phyloP scores from a whole-genome alignment of 306 rosid genomes.

The Hippophae tibetana region DNA sequence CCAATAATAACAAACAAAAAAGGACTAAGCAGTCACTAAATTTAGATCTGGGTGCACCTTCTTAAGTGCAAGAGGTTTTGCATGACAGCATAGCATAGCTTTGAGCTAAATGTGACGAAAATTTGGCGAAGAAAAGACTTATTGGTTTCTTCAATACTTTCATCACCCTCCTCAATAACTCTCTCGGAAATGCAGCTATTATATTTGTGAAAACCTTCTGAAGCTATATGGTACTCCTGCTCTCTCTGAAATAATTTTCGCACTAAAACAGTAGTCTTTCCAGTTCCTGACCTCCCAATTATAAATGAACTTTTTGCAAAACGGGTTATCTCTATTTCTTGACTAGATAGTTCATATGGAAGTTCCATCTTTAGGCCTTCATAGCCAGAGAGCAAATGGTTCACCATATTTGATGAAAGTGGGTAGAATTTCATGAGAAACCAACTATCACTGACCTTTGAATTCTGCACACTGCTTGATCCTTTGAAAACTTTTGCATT shows the following conservation, averaged over 20 bases:
- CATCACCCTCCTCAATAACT: slow-evolving; percentile 13
- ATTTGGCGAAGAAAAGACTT: slow-evolving; percentile 38
- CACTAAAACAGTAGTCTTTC: slow-evolving; percentile 53
- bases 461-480: slow-evolving; percentile 6
- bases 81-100: slow-evolving; percentile 50
- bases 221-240: slow-evolving; percentile 19
- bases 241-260: slow-evolving; percentile 53
- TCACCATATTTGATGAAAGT: slow-evolving; percentile 34
- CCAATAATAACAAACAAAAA: neutral
- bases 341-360: slow-evolving; percentile 45
- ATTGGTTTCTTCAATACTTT: slow-evolving; percentile 6
- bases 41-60: slow-evolving; percentile 32
- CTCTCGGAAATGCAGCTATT: slow-evolving; percentile 10
- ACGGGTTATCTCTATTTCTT: slow-evolving; percentile 43
- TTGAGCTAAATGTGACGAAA: slow-evolving; percentile 59
- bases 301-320: slow-evolving; percentile 44
- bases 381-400: slow-evolving; percentile 38
- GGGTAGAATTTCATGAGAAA: slow-evolving; percentile 56
- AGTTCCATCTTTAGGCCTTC: slow-evolving; percentile 38
- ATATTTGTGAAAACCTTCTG: slow-evolving; percentile 19
- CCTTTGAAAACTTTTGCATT: slow-evolving; percentile 18
- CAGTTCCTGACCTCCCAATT: slow-evolving; percentile 60
- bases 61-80: slow-evolving; percentile 35
- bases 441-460: slow-evolving; percentile 27
- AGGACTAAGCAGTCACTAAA: neutral